Conservation (phyloP, 768 basidiomycete species). For the Hydnomerulius pinastri region DNA sequence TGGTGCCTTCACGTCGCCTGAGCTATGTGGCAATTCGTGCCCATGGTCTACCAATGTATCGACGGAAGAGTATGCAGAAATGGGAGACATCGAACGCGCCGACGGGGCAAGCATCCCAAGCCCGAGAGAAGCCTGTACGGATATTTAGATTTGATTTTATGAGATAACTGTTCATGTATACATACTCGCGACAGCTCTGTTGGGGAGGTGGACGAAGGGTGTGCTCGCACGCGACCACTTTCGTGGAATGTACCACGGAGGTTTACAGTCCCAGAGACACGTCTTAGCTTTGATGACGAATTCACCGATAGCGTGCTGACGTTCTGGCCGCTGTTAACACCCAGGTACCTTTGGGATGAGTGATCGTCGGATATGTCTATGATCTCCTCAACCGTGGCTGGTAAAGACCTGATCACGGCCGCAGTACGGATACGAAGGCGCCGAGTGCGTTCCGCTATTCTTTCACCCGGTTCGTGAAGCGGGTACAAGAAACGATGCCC, state of each 20-base stretch:
- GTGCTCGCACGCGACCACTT: conserved; percentile 4
- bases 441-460: conserved; percentile 22
- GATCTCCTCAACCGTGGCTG: conserved; percentile 26
- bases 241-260: conserved; percentile 27
- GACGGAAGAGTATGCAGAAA: conserved; percentile 23
- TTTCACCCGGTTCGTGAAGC: conserved; percentile 26
- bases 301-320: background rate
- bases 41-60: conserved; percentile 25
- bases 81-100: conserved; percentile 2
- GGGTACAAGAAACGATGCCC: conserved; percentile 11
- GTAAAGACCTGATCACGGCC: conserved; percentile 26
- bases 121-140: conserved; percentile 22
- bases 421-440: conserved; percentile 31
- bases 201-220: conserved; percentile 7
- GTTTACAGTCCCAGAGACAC: conserved; percentile 22
- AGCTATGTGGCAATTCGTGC: background rate
- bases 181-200: conserved; percentile 20
- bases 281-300: conserved; percentile 21
- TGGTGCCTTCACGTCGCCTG: conserved; percentile 20
- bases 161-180: background rate
- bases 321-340: background rate
- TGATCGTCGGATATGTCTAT: conserved; percentile 1
- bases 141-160: background rate
- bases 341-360: background rate
- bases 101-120: conserved; percentile 16